These are phyloP conservation scores for Leptomonas pyrrhocoris DNA, from an alignment of 208 protist species.

Conservation along the genomic window DNA sequence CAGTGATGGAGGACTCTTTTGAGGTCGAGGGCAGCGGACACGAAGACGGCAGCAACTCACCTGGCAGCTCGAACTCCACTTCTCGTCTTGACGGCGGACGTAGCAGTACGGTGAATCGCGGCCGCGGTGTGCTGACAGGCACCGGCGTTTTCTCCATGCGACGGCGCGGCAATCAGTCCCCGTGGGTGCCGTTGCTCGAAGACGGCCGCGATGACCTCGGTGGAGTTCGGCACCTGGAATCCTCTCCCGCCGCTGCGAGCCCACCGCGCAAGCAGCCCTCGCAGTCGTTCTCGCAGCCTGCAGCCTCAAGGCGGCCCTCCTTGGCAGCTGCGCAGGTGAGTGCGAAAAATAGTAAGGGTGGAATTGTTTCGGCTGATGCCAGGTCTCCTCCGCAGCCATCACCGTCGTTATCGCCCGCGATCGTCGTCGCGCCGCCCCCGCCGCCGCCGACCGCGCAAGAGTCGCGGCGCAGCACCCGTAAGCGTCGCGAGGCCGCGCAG, in stretches of 20 bases:
- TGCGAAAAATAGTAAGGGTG: not conserved
- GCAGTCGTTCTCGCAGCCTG: slow-evolving; percentile 6
- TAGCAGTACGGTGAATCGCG: not conserved
- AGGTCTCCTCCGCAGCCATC: not conserved
- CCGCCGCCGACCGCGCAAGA: not conserved
- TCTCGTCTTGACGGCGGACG: not conserved
- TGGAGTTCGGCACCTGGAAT: not conserved
- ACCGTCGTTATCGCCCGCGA: not conserved
- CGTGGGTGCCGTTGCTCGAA: slow-evolving; percentile 20
- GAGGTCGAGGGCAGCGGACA: not conserved
- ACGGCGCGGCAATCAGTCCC: not conserved
- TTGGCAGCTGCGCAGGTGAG: not conserved
- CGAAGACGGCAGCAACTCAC: not conserved
- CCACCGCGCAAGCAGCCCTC: not conserved
- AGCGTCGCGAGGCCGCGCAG: slow-evolving; percentile 12
- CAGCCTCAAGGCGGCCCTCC: not conserved
- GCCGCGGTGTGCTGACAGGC: not conserved
- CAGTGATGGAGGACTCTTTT: not conserved
- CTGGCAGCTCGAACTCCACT: slow-evolving; percentile 1
- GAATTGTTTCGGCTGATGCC: not conserved
- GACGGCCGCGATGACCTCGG: not conserved
- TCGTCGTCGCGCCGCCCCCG: not conserved
- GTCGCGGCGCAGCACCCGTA: slow-evolving; percentile 13
- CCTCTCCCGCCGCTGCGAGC: not conserved
- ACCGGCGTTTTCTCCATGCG: not conserved